phyloP scores from a whole-genome alignment of 805 yeast species.

The Ogataea paradorogensis region DNA sequence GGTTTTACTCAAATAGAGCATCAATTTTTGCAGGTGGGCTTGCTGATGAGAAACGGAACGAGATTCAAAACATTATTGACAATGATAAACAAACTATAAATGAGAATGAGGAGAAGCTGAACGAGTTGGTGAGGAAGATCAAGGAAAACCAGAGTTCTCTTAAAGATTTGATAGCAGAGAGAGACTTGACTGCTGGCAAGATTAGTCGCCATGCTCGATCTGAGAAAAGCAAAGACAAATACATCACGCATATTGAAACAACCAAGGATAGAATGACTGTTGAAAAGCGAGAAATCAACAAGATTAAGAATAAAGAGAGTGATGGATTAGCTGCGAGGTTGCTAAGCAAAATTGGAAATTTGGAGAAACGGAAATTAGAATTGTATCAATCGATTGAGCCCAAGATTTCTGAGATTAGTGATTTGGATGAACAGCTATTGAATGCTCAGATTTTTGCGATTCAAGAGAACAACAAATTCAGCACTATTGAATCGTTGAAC shows the following conservation, averaged over 20 bases:
- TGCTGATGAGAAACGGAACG: constrained; percentile 27
- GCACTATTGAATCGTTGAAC: constrained; percentile 25
- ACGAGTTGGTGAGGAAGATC: constrained; percentile 3
- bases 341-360: constrained; percentile 14
- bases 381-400: constrained; percentile 10
- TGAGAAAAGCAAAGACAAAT: constrained; percentile 15
- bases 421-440: constrained; percentile 28
- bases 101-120: constrained; percentile 11
- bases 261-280: constrained; percentile 16
- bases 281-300: constrained; percentile 17
- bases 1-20: constrained; percentile 18
- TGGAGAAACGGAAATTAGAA: constrained; percentile 14
- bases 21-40: constrained; percentile 35
- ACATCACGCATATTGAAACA: constrained; percentile 17
- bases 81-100: constrained; percentile 7
- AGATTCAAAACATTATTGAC: constrained; percentile 18
- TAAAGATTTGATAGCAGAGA: constrained; percentile 9
- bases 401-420: constrained; percentile 23
- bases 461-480: constrained; percentile 39
- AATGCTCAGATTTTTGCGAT: constrained; percentile 23
- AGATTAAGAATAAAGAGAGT: constrained; percentile 13
- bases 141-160: constrained; percentile 5
- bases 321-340: constrained; percentile 15
- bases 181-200: constrained; percentile 11
- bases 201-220: constrained; percentile 14